phyloP scores from a whole-genome alignment of 108 stramenopile genomes.

The Skeletonema potamos region DNA sequence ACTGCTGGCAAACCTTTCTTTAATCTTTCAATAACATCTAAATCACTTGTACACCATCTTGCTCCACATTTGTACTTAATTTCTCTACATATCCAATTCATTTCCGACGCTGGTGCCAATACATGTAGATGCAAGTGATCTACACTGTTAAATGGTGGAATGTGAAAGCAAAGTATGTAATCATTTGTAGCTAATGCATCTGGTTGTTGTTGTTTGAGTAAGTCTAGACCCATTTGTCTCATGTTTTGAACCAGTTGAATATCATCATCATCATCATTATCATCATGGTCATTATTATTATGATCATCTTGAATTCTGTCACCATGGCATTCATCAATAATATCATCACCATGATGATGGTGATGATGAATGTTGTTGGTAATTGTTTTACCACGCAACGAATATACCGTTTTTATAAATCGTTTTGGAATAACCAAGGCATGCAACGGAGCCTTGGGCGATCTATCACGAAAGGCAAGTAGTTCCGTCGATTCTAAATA shows the following conservation, averaged over 20 bases:
- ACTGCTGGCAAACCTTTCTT: slow-evolving; percentile 33
- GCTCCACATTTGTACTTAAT: slow-evolving; percentile 55
- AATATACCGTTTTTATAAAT: slow-evolving; percentile 34
- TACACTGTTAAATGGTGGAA: slow-evolving; percentile 70
- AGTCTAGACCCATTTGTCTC: slow-evolving; percentile 43
- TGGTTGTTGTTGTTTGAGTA: slow-evolving; percentile 46
- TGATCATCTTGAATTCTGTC: too few species aligned
- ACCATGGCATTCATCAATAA: background rate
- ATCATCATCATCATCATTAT: slow-evolving; percentile 15
- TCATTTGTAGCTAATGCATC: slow-evolving; percentile 41
- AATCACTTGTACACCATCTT: slow-evolving; percentile 51
- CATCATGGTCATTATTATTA: background rate
- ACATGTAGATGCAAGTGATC: slow-evolving; percentile 83
- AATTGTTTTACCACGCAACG: slow-evolving; percentile 11
- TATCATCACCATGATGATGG: background rate
- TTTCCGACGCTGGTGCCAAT: slow-evolving; percentile 64
- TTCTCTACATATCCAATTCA: slow-evolving; percentile 39
- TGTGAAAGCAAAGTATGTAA: slow-evolving; percentile 70
- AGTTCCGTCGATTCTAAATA: slow-evolving; percentile 43
- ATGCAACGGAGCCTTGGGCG: slow-evolving; percentile 57
- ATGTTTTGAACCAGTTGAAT: slow-evolving; percentile 54
- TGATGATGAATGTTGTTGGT: too few species aligned
- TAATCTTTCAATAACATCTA: slow-evolving; percentile 42
- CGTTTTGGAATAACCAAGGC: slow-evolving; percentile 73
- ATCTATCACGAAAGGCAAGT: slow-evolving; percentile 63